Evolutionary conservation across 768 basidiomycete genomes (phyloP).

Genomic region (Lyophyllum shimeji): DNA sequence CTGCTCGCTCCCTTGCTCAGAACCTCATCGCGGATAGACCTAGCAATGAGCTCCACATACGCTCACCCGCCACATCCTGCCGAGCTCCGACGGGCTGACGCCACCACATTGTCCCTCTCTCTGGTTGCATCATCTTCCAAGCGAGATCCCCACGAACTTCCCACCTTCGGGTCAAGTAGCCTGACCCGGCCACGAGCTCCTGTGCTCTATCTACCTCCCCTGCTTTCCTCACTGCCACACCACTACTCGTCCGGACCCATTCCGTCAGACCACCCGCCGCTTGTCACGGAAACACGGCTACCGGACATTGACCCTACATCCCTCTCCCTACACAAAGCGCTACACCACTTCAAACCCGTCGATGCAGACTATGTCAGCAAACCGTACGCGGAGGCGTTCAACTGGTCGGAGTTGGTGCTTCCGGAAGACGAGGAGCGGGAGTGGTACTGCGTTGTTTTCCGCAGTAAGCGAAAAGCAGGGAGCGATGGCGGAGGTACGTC

Average conservation of each 20-base stretch:
- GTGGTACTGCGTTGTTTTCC: conserved; percentile 93
- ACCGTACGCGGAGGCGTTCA: conserved; percentile 80
- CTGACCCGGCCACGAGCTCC: conserved; percentile 38
- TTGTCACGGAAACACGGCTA: conserved; percentile 70
- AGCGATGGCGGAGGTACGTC: conserved; percentile 65
- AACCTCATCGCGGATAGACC: background rate
- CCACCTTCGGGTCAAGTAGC: conserved; percentile 44
- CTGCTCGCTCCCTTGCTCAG: background rate
- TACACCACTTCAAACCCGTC: conserved; percentile 72
- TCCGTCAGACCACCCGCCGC: conserved; percentile 36
- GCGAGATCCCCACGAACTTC: conserved; percentile 56
- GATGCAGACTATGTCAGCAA: conserved; percentile 58
- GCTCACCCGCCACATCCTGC: conserved; percentile 33
- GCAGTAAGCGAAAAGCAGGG: conserved; percentile 70
- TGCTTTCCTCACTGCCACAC: conserved; percentile 73
- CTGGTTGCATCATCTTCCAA: conserved; percentile 7
- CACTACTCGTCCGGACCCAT: conserved; percentile 29
- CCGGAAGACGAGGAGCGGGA: conserved; percentile 74
- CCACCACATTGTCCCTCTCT: background rate
- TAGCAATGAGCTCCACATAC: conserved; percentile 27
- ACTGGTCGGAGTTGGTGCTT: conserved; percentile 75
- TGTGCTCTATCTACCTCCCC: conserved; percentile 81
- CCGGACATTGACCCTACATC: conserved; percentile 87
- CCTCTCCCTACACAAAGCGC: conserved; percentile 79
- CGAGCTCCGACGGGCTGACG: conserved; percentile 3